Evolutionary conservation across 1,284 basidiomycete species (phyloP), one percentile per base, ranked within the genome.

Genomic region (Trametes versicolor): DNA sequence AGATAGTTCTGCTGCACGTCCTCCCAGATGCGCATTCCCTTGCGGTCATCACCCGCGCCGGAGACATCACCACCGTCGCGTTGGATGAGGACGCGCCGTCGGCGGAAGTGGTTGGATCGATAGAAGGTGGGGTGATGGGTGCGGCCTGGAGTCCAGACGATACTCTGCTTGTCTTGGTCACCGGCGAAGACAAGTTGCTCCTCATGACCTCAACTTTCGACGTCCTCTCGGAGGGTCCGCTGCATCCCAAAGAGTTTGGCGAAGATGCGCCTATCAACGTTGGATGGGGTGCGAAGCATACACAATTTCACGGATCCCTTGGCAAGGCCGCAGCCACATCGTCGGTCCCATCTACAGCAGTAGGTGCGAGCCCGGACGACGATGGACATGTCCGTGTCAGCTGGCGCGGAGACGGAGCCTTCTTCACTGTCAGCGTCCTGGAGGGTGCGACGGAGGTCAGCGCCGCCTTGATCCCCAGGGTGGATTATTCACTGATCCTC

Each of bases 201-300:
- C 81, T 97, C 57, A 96, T 99, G 93, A 95, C 94, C 0, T 87
- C 90, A 10, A 88, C 90, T 9, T 97, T 98, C 73, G 96, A 98
- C 70, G 90, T 96, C 8, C 82, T 98, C 25, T 91, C 89, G 39
- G 97, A 99, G 76, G 81, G 83, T 13, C 85, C 88, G 0, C 78
- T 98, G 0, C 85, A 92, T 63, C 87, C 90, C 0, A 76, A 83
- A 43, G 93, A 94, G 48, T 97, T 96, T 70, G 97, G 97, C 49
- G 90, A 96, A 83, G 96, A 96, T 76, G 87, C 90, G 45, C 95
- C 94, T 7, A 95, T 98, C 72, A 95, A 97, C 71, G 94, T 99
- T 60, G 98, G 98, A 10, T 99, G 98, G 98, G 98, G 98, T 34
- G 95, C 94, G 4, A 98, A 97, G 74, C 86, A 93, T 72, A 99